Evolutionary conservation across 2,329 filamentous ascomycete genomes (phyloP), one percentile per base, ranked within the genome.

Genomic region (Ophiosphaerella narmari): DNA sequence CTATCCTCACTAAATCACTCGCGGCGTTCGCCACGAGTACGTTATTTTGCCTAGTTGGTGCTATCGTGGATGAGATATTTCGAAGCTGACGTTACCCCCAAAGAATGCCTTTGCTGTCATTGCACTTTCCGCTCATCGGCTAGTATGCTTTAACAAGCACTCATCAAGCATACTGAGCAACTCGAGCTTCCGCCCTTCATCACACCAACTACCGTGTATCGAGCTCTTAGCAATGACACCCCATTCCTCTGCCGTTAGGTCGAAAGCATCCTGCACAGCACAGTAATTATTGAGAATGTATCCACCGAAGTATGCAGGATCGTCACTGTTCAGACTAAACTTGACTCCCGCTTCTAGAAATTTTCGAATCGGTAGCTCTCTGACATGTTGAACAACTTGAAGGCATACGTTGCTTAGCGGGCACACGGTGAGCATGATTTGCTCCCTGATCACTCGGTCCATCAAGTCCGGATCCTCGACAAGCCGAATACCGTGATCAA

Each of bases 231-330:
- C 84, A 62, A 92, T 86, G 5, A 65, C 73, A 57, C 75, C 79
- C 89, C 88, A 91, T 46, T 92, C 87, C n/a, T 75, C 71, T 4
- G 85, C 72, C 18, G 71, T 79, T 57, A 92, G 70, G 4, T 75
- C 67, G 68, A 90, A 90, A 0, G 86, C 84, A 36, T 90, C 85
- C 70, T 92, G 88, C 26, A 92, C 86, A 1, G 86, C 86, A 61
- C 84, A 87, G 73, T 88, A 91, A 59, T 91, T 91, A 61, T 89
- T 86, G 43, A 88, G 74, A 45, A 91, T 83, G 70, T 90, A 91
- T 0, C 84, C 86, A 3, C 87, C 87, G 74, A 92, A 91, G 40
- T 64, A 64, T 0, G 59, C 61, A n/a, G 61, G 59, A 37, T 64
- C 61, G 39, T 64, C 61, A 58, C 84, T 87, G 71, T 90, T 90